Base-by-base conservation (phyloP, 2,329 filamentous ascomycete species). In the Xylaria sp. region DNA sequence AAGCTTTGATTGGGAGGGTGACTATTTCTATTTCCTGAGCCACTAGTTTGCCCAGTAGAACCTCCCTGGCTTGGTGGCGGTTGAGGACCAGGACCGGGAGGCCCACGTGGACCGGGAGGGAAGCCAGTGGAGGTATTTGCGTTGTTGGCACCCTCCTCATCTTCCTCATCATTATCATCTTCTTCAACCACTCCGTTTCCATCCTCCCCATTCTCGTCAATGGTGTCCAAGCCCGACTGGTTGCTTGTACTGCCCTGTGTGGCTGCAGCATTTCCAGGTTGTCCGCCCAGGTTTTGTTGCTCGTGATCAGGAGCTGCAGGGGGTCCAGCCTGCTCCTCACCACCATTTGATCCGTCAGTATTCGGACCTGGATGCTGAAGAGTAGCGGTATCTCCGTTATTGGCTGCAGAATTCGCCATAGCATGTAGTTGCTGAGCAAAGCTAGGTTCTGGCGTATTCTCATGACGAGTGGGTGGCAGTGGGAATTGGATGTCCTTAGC, bases 381-480 rank as follows among this genome's bases (percentile, higher is more conserved):
- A 8, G 43, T 19, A 37, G 37, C 4, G 14, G 8, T 15, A 25
- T 49, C 5, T 7, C n/a, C 49, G 7, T 2, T 5, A 23, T 35
- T 47, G 4, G 28, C 17, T 2, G 51, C 46, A 2, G 40, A 46
- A 43, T 60, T 63, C 9, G 50, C 21, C 33, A 37, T 15, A 42
- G 33, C 33, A n/a, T 25, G 46, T 12, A 28, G 14, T 14, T n/a
- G 40, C 33, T 33, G 55, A 46, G 28, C n/a, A 21, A 43, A 15
- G 38, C 54, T 51, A 17, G 21, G 15, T 8, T 51, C 31, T 4
- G 60, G 57, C 8, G 52, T 60, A 42, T 60, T 65, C 12, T 57
- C 37, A 53, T 45, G 60, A 9, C 49, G 49, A 25, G 49, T 51
- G n/a, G 33, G 14, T 8, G 49, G 49, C 2, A 51, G 17, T n/a